Evolutionary conservation across 257 asterid genomes (phyloP).

Genomic region (Linaria vulgaris): DNA sequence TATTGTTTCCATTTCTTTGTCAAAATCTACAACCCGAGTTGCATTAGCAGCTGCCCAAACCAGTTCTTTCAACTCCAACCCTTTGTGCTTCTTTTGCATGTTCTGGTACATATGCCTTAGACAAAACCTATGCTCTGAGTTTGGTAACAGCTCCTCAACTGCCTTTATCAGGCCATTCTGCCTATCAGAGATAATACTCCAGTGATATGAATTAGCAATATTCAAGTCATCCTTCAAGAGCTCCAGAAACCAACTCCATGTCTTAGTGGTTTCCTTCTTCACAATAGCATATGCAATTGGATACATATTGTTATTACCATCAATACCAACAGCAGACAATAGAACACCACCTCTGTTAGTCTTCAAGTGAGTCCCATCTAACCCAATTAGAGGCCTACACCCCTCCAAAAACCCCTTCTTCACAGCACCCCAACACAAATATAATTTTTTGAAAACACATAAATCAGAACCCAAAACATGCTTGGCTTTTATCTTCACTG

Average conservation of each 20-base stretch:
- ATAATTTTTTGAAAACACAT: not conserved
- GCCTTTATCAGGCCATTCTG: constrained; percentile 20
- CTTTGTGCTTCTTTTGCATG: constrained; percentile 2
- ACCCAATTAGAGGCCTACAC: not conserved
- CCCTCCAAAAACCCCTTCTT: not conserved
- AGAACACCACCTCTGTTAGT: constrained; percentile 5
- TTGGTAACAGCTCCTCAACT: too few species aligned
- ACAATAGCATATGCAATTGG: constrained; percentile 25
- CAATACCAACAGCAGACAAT: not conserved
- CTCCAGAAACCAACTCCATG: constrained; percentile 14
- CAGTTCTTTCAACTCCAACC: not conserved
- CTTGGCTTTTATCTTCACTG: not conserved
- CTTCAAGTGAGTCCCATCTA: constrained; percentile 3
- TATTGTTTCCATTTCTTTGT: too few species aligned
- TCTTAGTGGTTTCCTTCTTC: constrained; percentile 4
- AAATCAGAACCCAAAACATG: not conserved
- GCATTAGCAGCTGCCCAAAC: constrained; percentile 3
- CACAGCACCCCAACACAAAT: not conserved
- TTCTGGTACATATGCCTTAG: constrained; percentile 10
- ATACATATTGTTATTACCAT: constrained; percentile 21
- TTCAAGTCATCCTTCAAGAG: not conserved
- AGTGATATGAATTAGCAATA: too few species aligned
- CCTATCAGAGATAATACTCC: constrained; percentile 24
- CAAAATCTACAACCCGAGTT: not conserved
- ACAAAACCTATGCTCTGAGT: constrained; percentile 10